These are phyloP conservation scores for Medicago arabica DNA, from an alignment of 306 rosid genomes.

Conservation along the genomic window DNA sequence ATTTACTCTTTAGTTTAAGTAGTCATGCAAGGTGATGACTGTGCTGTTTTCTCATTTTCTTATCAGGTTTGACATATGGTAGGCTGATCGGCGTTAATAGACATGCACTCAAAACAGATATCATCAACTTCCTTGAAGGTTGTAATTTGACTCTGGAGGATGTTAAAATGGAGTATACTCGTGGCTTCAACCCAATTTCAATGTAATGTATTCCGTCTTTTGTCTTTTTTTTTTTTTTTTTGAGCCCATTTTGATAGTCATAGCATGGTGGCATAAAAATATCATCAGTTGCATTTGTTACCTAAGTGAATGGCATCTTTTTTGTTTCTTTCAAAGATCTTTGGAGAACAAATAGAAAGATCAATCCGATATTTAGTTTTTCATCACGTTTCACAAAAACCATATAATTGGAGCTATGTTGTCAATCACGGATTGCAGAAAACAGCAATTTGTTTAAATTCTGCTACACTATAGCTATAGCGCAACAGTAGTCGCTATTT, in stretches of 20 bases:
- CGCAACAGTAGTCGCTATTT: background rate
- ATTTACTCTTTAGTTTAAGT: conserved; percentile 23
- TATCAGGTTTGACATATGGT: conserved; percentile 60
- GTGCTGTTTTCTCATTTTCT: conserved; percentile 25
- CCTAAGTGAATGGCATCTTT: too few relatives aligned
- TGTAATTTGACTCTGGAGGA: conserved; percentile 71
- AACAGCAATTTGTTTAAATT: background rate
- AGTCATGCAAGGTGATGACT: conserved; percentile 9
- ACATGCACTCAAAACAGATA: conserved; percentile 72
- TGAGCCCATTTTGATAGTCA: too few relatives aligned
- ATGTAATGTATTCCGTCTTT: conserved; percentile 58
- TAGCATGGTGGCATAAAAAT: too few relatives aligned
- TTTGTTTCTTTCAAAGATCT: too few relatives aligned
- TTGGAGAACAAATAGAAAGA: too few relatives aligned
- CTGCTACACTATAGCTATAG: background rate
- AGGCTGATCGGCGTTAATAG: conserved; percentile 51
- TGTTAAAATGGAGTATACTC: conserved; percentile 70
- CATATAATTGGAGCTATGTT: background rate
- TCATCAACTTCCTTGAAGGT: conserved; percentile 67
- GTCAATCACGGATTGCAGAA: background rate
- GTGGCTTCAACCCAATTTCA: conserved; percentile 48
- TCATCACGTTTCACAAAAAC: conserved; percentile 2
- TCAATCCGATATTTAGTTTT: background rate
- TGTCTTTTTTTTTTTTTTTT: background rate
- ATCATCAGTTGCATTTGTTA: too few relatives aligned